Evolutionary conservation across 768 basidiomycete genomes (phyloP).

Genomic region (Rhodotorula toruloides): DNA sequence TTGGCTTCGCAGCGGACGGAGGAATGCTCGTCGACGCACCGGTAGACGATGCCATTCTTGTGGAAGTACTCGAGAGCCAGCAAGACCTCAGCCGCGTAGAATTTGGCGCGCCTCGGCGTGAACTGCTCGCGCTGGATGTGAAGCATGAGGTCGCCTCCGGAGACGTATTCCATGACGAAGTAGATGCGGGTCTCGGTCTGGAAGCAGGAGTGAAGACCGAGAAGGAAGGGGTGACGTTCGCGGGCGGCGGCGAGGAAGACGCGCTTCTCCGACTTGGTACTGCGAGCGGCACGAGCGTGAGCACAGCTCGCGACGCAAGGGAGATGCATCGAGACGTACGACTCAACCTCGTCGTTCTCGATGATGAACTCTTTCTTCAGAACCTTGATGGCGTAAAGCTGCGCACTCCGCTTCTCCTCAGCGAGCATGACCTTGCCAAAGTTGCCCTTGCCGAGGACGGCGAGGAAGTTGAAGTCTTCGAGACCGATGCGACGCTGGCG

Average conservation of each 20-base stretch:
- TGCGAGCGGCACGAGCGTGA: slow-evolving; percentile 44
- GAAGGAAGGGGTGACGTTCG: slow-evolving; percentile 93
- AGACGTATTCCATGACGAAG: slow-evolving; percentile 99
- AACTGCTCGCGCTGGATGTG: slow-evolving; percentile 99
- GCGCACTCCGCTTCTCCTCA: slow-evolving; percentile 88
- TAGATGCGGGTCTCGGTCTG: slow-evolving; percentile 99
- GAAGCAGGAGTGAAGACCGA: slow-evolving; percentile 97
- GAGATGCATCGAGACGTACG: slow-evolving; percentile 56
- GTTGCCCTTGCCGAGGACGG: slow-evolving; percentile 97
- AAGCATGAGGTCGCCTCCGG: slow-evolving; percentile 97
- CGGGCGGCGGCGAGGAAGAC: slow-evolving; percentile 95
- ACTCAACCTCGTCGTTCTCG: slow-evolving; percentile 99
- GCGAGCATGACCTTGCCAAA: slow-evolving; percentile 99
- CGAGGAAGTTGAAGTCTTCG: slow-evolving; percentile 98
- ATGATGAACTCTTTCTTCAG: slow-evolving; percentile 99
- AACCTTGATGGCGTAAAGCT: slow-evolving; percentile 98
- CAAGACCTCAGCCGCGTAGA: slow-evolving; percentile 94
- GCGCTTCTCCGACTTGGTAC: slow-evolving; percentile 97
- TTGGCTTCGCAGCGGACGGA: too few species aligned
- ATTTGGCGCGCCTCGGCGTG: slow-evolving; percentile 95
- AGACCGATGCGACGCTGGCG: slow-evolving; percentile 80
- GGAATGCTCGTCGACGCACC: slow-evolving; percentile 53
- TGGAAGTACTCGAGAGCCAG: slow-evolving; percentile 98
- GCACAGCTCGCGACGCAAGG: not conserved
- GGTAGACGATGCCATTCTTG: slow-evolving; percentile 96